These are phyloP conservation scores for Saccharomycopsis fodiens DNA, from an alignment of 805 yeast genomes.

Conservation along the genomic window DNA sequence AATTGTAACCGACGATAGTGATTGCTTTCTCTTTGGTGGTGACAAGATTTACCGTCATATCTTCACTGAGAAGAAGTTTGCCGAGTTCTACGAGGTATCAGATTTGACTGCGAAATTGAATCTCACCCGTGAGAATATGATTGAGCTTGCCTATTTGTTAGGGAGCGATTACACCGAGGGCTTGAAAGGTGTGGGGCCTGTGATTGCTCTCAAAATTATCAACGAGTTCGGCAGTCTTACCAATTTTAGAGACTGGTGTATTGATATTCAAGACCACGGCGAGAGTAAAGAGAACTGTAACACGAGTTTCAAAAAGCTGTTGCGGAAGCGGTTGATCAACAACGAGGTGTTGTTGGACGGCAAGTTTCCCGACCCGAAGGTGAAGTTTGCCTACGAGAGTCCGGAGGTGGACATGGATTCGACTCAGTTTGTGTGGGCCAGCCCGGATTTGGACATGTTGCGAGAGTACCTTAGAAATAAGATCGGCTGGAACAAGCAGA, in stretches of 20 bases:
- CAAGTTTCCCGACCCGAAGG: slow-evolving; percentile 61
- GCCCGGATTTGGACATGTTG: slow-evolving; percentile 74
- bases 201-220: slow-evolving; percentile 78
- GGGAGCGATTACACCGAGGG: slow-evolving; percentile 98
- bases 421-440: slow-evolving; percentile 83
- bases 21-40: slow-evolving; percentile 92
- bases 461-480: slow-evolving; percentile 59
- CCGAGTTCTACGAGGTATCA: slow-evolving; percentile 65
- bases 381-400: slow-evolving; percentile 61
- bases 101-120: slow-evolving; percentile 62
- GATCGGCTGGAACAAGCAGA: slow-evolving; percentile 73
- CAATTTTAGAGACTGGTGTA: slow-evolving; percentile 33
- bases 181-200: slow-evolving; percentile 89
- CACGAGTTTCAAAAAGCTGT: slow-evolving; percentile 44
- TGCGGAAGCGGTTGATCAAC: slow-evolving; percentile 47
- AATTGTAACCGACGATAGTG: slow-evolving; percentile 94
- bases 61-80: slow-evolving; percentile 90
- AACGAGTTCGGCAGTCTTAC: slow-evolving; percentile 64
- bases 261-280: slow-evolving; percentile 29
- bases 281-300: slow-evolving; percentile 46
- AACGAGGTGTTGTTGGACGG: slow-evolving; percentile 51
- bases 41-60: slow-evolving; percentile 76
- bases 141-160: slow-evolving; percentile 72
- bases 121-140: slow-evolving; percentile 52
- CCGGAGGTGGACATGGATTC: slow-evolving; percentile 84